phyloP scores from a whole-genome alignment of 108 stramenopile species.

The Poteriospumella lacustris region DNA sequence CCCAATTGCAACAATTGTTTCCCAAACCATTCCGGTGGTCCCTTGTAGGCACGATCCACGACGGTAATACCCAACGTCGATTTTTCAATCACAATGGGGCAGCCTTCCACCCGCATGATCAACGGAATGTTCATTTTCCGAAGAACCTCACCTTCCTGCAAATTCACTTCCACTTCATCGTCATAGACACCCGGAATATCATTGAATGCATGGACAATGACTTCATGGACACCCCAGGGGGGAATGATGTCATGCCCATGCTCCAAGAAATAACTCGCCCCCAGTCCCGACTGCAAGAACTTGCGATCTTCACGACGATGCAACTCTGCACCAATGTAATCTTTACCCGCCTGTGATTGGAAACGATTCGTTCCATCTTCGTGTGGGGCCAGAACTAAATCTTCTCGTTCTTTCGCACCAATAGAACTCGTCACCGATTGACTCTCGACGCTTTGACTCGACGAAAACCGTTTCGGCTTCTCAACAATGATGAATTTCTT shows the following conservation, averaged over 20 bases:
- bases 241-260: conserved; percentile 35
- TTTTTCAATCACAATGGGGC: conserved; percentile 27
- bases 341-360: conserved; percentile 32
- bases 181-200: conserved; percentile 54
- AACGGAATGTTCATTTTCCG: neutral
- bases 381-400: conserved; percentile 26
- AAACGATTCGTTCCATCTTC: conserved; percentile 35
- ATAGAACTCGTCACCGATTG: neutral
- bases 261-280: conserved; percentile 42
- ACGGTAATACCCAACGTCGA: neutral
- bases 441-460: neutral
- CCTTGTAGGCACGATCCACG: neutral
- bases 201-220: conserved; percentile 46
- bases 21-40: neutral
- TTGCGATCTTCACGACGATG: conserved; percentile 41
- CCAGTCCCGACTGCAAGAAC: conserved; percentile 36
- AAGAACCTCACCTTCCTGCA: neutral
- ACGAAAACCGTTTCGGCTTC: neutral
- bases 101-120: conserved; percentile 38
- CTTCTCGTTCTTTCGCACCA: neutral
- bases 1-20: conserved; percentile 13
- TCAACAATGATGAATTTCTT: neutral
- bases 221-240: conserved; percentile 48
- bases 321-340: conserved; percentile 32
- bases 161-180: conserved; percentile 31